Conservation (phyloP, 306 rosid species). For the Cicer chorassanicum region DNA sequence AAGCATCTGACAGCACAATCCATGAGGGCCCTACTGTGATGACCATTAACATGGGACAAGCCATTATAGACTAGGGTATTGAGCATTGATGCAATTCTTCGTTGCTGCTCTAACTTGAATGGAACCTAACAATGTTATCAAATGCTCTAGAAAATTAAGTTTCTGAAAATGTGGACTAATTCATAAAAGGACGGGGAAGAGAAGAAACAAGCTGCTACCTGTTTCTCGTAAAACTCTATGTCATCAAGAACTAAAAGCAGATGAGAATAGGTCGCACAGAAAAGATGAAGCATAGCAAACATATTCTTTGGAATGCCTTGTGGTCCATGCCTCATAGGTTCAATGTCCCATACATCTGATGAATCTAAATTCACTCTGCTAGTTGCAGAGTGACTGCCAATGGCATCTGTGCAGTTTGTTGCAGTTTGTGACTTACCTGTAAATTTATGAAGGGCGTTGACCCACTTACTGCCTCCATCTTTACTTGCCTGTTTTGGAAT, state of each 20-base stretch:
- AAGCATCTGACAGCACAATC: conserved; percentile 93
- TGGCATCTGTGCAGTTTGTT: conserved; percentile 43
- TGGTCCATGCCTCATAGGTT: conserved; percentile 77
- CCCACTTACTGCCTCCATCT: conserved; percentile 83
- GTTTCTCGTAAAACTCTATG: conserved; percentile 95
- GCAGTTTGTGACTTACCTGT: conserved; percentile 74
- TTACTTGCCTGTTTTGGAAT: conserved; percentile 58
- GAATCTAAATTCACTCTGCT: conserved; percentile 56
- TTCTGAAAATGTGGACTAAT: conserved; percentile 29
- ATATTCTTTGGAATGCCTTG: conserved; percentile 75
- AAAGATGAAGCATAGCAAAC: conserved; percentile 82
- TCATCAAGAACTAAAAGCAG: conserved; percentile 93
- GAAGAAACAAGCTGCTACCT: conserved; percentile 56
- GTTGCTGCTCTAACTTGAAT: conserved; percentile 89
- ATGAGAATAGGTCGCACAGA: conserved; percentile 92
- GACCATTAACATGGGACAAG: conserved; percentile 62
- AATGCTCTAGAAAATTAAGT: conserved; percentile 46
- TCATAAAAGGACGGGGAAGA: conserved; percentile 20
- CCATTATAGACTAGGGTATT: conserved; percentile 94
- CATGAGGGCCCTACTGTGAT: conserved; percentile 68
- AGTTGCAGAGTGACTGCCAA: conserved; percentile 55
- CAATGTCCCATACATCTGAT: conserved; percentile 79
- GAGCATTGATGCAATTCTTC: conserved; percentile 76
- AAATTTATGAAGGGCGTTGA: conserved; percentile 69
- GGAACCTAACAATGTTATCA: conserved; percentile 70